These are phyloP conservation scores for Tuber magnatum DNA, from an alignment of 495 filamentous ascomycete genomes.

Conservation along the genomic window DNA sequence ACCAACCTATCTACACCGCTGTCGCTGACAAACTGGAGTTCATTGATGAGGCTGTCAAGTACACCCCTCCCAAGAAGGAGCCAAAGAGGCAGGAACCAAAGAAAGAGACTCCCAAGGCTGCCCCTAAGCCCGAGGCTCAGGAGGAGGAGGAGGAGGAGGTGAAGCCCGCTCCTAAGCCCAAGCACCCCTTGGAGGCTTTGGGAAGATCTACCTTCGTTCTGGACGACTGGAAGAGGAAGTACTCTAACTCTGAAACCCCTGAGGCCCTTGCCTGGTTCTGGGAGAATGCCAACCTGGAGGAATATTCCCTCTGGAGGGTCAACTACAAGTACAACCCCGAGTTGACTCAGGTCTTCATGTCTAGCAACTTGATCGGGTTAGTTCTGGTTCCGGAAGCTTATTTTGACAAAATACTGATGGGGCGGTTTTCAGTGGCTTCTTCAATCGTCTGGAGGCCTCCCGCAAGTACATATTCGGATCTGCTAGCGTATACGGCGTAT, in stretches of 20 bases:
- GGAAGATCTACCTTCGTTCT: conserved; percentile 70
- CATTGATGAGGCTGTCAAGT: conserved; percentile 77
- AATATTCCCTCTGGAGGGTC: conserved; percentile 88
- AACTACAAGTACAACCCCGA: conserved; percentile 98
- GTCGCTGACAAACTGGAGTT: conserved; percentile 66
- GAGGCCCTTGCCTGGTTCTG: conserved; percentile 95
- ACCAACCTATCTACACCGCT: conserved; percentile 79
- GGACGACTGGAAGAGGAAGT: conserved; percentile 97
- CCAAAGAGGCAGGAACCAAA: conserved; percentile 57
- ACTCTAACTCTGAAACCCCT: conserved; percentile 93
- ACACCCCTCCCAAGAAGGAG: conserved; percentile 84
- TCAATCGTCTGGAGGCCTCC: conserved; percentile 90
- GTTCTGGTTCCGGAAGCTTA: neutral
- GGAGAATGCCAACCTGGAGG: conserved; percentile 82
- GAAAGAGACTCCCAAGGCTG: conserved; percentile 53
- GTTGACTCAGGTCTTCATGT: conserved; percentile 96
- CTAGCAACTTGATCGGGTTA: conserved; percentile 80
- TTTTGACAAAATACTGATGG: neutral
- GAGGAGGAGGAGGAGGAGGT: conserved; percentile 65
- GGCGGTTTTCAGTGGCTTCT: conserved; percentile 60
- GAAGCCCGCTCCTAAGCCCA: conserved; percentile 72
- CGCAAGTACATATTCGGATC: conserved; percentile 98
- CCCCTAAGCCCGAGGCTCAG: conserved; percentile 51
- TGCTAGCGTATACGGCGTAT: conserved; percentile 66
- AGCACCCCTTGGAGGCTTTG: conserved; percentile 90